A percentile compares a stretch with the other conserved stretches of the same genome.
Evolutionary conservation across 1,284 basidiomycete genomes (phyloP).

Genomic region (Rhodotorula sp.): DNA sequence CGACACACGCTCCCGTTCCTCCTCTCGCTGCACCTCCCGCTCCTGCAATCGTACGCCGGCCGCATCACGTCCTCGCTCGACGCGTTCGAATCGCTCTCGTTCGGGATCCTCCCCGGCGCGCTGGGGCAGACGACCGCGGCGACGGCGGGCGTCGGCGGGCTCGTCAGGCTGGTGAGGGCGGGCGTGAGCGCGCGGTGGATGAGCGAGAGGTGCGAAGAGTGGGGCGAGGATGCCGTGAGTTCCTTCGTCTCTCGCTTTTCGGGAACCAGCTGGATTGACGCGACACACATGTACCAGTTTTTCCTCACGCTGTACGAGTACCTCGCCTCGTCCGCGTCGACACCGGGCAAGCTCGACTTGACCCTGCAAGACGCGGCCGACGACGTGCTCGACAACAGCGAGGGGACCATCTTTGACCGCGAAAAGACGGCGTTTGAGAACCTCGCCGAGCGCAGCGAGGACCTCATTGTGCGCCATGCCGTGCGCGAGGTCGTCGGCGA

Average conservation of each 20-base stretch:
- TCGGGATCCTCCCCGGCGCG: slow-evolving; percentile 81
- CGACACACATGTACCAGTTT: slow-evolving; percentile 59
- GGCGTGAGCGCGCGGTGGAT: slow-evolving; percentile 74
- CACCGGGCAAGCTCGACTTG: slow-evolving; percentile 57
- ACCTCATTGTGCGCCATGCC: slow-evolving; percentile 77
- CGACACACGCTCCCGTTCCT: slow-evolving; percentile 79
- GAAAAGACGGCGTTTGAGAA: slow-evolving; percentile 59
- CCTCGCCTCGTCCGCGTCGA: slow-evolving; percentile 60
- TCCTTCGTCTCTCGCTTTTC: not conserved
- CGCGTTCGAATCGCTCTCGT: slow-evolving; percentile 87
- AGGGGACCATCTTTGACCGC: slow-evolving; percentile 51
- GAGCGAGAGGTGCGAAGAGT: slow-evolving; percentile 64
- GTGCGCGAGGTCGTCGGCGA: slow-evolving; percentile 73
- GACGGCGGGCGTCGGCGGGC: slow-evolving; percentile 70
- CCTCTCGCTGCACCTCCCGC: slow-evolving; percentile 76
- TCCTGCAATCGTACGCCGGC: slow-evolving; percentile 72
- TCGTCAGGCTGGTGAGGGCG: slow-evolving; percentile 78
- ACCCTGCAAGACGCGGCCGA: slow-evolving; percentile 52
- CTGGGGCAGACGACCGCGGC: slow-evolving; percentile 73
- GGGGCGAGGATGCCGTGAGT: slow-evolving; percentile 83
- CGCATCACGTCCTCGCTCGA: slow-evolving; percentile 82
- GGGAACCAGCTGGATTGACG: not conserved
- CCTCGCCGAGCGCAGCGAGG: slow-evolving; percentile 71
- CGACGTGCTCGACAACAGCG: slow-evolving; percentile 42
- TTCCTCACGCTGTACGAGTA: slow-evolving; percentile 84